phyloP scores from a whole-genome alignment of 805 yeast species.

The Wickerhamiella parazyma region DNA sequence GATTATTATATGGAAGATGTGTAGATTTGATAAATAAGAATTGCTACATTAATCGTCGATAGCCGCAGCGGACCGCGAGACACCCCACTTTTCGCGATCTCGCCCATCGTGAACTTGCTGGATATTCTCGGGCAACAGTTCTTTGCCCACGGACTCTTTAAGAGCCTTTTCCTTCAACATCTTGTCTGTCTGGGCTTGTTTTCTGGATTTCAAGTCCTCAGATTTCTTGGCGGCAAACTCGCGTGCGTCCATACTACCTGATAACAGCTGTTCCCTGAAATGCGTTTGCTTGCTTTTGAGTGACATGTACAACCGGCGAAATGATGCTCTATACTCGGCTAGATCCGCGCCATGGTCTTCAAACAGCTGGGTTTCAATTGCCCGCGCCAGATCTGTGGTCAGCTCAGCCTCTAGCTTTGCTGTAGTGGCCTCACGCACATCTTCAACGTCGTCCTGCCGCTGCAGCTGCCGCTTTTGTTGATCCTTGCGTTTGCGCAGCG shows the following conservation, averaged over 20 bases:
- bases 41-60: constrained; percentile 20
- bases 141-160: constrained; percentile 20
- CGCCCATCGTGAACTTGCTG: constrained; percentile 29
- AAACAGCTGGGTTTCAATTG: constrained; percentile 20
- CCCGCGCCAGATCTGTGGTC: constrained; percentile 8
- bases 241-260: constrained; percentile 13
- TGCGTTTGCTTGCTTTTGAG: constrained; percentile 21
- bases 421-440: constrained; percentile 2
- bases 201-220: constrained; percentile 22
- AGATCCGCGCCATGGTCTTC: constrained; percentile 15
- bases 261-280: constrained; percentile 15
- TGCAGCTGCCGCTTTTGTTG: background rate
- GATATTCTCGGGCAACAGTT: constrained; percentile 24
- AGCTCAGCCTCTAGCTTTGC: background rate
- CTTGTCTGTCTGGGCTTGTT: constrained; percentile 19
- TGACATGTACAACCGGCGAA: constrained; percentile 22
- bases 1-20: background rate
- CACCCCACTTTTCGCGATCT: constrained; percentile 32
- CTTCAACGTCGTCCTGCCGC: background rate
- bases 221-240: constrained; percentile 23
- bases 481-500: constrained; percentile 4
- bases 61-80: constrained; percentile 30
- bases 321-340: constrained; percentile 19
- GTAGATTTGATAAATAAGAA: background rate
- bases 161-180: constrained; percentile 20